Evolutionary conservation across 2,329 filamentous ascomycete species (phyloP).

Genomic region (Fusarium sambucinum): DNA sequence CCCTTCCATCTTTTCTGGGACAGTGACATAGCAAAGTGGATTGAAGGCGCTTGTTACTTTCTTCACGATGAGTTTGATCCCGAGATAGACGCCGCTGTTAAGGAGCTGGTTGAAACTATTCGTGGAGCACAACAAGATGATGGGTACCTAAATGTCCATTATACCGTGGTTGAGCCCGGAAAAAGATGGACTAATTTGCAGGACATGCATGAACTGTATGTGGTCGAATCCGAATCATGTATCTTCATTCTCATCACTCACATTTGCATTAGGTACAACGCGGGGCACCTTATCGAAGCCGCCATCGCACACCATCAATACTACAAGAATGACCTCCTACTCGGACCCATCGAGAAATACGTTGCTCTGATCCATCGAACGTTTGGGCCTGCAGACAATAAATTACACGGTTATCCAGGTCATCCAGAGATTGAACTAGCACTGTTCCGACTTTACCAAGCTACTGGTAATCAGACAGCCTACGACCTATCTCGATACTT

Average conservation of each 20-base stretch:
- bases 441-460: constrained; percentile 54
- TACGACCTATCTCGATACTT: constrained; percentile 67
- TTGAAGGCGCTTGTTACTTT: constrained; percentile 36
- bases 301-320: constrained; percentile 67
- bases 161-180: constrained; percentile 67
- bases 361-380: constrained; percentile 63
- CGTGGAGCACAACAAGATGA: constrained; percentile 67
- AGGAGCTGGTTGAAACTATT: constrained; percentile 69
- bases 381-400: constrained; percentile 63
- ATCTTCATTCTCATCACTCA: accelerated
- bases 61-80: constrained; percentile 17
- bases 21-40: constrained; percentile 46
- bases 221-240: neutral
- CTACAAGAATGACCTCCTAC: constrained; percentile 63
- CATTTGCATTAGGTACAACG: constrained; percentile 61
- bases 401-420: constrained; percentile 70
- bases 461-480: constrained; percentile 52
- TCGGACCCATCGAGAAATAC: constrained; percentile 47
- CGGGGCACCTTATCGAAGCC: constrained; percentile 72
- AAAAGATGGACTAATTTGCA: constrained; percentile 69
- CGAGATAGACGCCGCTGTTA: constrained; percentile 30
- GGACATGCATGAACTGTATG: constrained; percentile 72
- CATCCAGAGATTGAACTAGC: constrained; percentile 61
- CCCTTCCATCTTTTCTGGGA: constrained; percentile 73
- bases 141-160: constrained; percentile 74